Percentiles rank a stretch among this genome's conserved stretches.
These are phyloP conservation scores for Schizosaccharomyces octosporus DNA, from an alignment of 805 yeast genomes.

Conservation along the genomic window DNA sequence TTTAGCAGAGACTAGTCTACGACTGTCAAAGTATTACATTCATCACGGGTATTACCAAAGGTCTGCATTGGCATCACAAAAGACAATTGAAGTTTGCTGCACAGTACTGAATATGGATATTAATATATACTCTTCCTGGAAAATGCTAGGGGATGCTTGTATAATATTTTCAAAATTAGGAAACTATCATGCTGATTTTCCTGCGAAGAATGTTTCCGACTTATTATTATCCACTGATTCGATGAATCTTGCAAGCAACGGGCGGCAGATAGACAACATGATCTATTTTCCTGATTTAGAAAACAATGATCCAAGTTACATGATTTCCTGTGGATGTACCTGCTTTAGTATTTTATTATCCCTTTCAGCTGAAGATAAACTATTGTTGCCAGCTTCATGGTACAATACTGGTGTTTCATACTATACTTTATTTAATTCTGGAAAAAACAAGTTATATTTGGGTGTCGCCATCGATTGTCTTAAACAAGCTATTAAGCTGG, in stretches of 20 bases:
- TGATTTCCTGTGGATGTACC: background rate
- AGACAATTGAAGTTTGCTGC: slow-evolving; percentile 22
- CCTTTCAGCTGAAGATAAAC: background rate
- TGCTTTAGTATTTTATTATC: background rate
- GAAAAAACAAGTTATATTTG: slow-evolving; percentile 1
- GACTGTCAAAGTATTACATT: slow-evolving; percentile 28
- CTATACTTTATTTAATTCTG: background rate
- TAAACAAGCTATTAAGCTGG: slow-evolving; percentile 46
- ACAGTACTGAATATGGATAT: slow-evolving; percentile 13
- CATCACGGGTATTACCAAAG: slow-evolving; percentile 42
- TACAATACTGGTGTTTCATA: slow-evolving; percentile 37
- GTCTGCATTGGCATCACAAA: slow-evolving; percentile 25
- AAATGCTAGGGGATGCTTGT: slow-evolving; percentile 32
- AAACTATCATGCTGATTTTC: slow-evolving; percentile 26
- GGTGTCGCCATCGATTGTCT: slow-evolving; percentile 30
- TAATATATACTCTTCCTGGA: slow-evolving; percentile 15
- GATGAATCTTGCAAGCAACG: slow-evolving; percentile 6
- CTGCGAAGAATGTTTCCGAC: slow-evolving; percentile 13
- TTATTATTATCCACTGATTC: slow-evolving; percentile 11
- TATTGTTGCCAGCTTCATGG: slow-evolving; percentile 14
- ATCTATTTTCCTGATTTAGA: background rate
- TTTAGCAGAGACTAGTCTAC: slow-evolving; percentile 31
- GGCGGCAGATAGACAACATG: background rate
- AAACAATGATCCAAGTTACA: slow-evolving; percentile 4
- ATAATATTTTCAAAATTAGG: slow-evolving; percentile 30